Conservation (phyloP, 371 early-diverging fungal species). For the Basidiobolus heterosporus region DNA sequence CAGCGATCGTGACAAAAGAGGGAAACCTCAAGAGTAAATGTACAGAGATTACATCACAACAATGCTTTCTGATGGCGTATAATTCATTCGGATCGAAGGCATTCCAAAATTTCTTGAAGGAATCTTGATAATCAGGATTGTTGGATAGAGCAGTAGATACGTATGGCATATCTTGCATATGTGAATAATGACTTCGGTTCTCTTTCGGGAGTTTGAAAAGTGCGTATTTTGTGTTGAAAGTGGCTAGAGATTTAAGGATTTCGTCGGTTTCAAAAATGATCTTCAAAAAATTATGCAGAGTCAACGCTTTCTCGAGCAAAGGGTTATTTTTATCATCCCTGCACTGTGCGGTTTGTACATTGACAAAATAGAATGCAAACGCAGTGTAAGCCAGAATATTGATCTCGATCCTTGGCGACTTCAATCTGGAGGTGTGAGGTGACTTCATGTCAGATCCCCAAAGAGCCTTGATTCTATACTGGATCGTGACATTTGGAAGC, state of each 20-base stretch:
- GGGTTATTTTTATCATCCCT: constrained; percentile 24
- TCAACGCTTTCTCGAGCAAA: constrained; percentile 41
- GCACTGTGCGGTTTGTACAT: constrained; percentile 19
- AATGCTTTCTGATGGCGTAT: not conserved
- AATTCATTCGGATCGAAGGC: constrained; percentile 3
- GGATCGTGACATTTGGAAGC: constrained; percentile 73
- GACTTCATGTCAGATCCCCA: constrained; percentile 6
- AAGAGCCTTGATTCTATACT: constrained; percentile 56
- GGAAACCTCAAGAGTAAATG: constrained; percentile 1
- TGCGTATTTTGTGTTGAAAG: not conserved
- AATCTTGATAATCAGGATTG: not conserved
- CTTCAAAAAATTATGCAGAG: constrained; percentile 41
- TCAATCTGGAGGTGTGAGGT: constrained; percentile 10
- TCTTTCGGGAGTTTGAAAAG: constrained; percentile 6
- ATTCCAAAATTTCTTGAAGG: constrained; percentile 6
- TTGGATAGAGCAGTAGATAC: too few species aligned
- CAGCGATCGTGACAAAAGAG: not conserved
- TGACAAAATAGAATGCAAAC: constrained; percentile 37
- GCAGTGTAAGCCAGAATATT: constrained; percentile 39
- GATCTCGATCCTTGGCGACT: constrained; percentile 31
- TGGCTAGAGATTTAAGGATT: constrained; percentile 18
- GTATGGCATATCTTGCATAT: too few species aligned
- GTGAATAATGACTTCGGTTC: too few species aligned
- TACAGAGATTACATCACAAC: constrained; percentile 4
- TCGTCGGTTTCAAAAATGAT: constrained; percentile 52